A percentile compares a stretch with the other conserved stretches of the same genome.
phyloP scores from a whole-genome alignment of 495 filamentous ascomycete species.

The Aspergillus conjunctus region DNA sequence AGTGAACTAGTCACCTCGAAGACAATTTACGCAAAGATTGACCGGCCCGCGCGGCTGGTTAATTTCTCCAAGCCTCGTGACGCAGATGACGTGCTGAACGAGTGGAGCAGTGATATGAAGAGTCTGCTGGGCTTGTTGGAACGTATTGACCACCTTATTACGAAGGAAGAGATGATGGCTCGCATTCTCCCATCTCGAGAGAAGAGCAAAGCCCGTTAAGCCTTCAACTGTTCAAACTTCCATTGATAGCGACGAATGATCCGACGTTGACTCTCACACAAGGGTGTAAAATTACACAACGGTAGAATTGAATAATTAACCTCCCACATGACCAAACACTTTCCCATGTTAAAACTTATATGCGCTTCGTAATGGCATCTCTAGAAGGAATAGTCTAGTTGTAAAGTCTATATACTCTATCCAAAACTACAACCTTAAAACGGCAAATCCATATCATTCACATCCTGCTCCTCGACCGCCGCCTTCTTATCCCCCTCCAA shows the following conservation, averaged over 20 bases:
- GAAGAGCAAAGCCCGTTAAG: slow-evolving; percentile 50
- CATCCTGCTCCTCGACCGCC: slow-evolving; percentile 52
- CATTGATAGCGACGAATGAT: slow-evolving; percentile 13
- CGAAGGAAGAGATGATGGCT: slow-evolving; percentile 99
- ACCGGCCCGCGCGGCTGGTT: slow-evolving; percentile 87
- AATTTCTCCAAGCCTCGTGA: slow-evolving; percentile 91
- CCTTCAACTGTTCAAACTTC: slow-evolving; percentile 5
- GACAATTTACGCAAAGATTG: slow-evolving; percentile 97
- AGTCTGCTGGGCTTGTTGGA: slow-evolving; percentile 88
- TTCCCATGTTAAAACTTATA: not conserved
- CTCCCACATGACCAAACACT: not conserved
- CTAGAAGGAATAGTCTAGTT: slow-evolving; percentile 4
- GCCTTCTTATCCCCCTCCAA: slow-evolving; percentile 44
- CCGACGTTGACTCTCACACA: slow-evolving; percentile 21
- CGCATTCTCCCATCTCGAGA: slow-evolving; percentile 77
- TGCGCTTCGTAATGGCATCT: not conserved
- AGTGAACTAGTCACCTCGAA: slow-evolving; percentile 92
- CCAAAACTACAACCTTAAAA: slow-evolving; percentile 43
- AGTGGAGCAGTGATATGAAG: slow-evolving; percentile 99
- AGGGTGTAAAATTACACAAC: slow-evolving; percentile 42
- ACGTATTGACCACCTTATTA: slow-evolving; percentile 96
- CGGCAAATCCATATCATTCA: slow-evolving; percentile 69
- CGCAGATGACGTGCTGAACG: slow-evolving; percentile 96
- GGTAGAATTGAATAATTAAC: slow-evolving; percentile 29
- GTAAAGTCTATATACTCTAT: slow-evolving; percentile 7